phyloP scores from a whole-genome alignment of 306 rosid species.

The Malus asiatica region DNA sequence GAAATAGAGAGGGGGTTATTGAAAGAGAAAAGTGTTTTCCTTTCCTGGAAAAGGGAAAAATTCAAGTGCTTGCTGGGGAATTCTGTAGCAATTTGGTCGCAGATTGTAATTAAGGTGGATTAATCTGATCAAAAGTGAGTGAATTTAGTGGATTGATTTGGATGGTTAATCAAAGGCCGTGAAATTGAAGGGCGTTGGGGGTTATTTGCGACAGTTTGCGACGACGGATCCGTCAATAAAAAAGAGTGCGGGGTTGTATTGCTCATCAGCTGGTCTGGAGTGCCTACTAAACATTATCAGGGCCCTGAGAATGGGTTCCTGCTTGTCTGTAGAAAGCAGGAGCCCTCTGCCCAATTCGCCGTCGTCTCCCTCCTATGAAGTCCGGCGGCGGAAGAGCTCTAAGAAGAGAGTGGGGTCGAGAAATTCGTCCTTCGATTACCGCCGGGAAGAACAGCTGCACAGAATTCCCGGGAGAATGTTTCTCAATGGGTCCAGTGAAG shows the following conservation, averaged over 20 bases:
- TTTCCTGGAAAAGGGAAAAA: not conserved
- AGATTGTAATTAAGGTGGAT: not conserved
- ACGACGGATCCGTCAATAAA: slow-evolving; percentile 69
- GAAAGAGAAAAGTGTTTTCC: not conserved
- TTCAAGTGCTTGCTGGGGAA: not conserved
- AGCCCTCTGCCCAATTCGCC: slow-evolving; percentile 71
- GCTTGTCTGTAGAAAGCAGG: slow-evolving; percentile 96
- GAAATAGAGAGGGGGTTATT: not conserved
- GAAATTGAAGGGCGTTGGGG: slow-evolving; percentile 2
- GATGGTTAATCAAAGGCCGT: not conserved
- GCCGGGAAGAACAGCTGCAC: slow-evolving; percentile 66
- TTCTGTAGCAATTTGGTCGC: not conserved
- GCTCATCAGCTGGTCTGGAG: slow-evolving; percentile 72
- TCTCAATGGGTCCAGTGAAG: slow-evolving; percentile 66
- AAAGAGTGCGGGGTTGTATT: slow-evolving; percentile 25
- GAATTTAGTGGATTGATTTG: not conserved
- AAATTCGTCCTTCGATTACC: slow-evolving; percentile 57
- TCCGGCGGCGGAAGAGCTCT: slow-evolving; percentile 32
- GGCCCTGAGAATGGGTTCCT: slow-evolving; percentile 99
- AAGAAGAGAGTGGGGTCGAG: slow-evolving; percentile 46
- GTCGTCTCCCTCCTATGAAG: slow-evolving; percentile 26
- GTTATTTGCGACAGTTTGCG: not conserved
- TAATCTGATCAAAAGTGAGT: not conserved
- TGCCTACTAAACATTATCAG: slow-evolving; percentile 76
- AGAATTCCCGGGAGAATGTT: slow-evolving; percentile 69